Evolutionary conservation across 2,329 filamentous ascomycete genomes (phyloP), one percentile per base, ranked within the genome.

Genomic region (Fusarium nodosum): DNA sequence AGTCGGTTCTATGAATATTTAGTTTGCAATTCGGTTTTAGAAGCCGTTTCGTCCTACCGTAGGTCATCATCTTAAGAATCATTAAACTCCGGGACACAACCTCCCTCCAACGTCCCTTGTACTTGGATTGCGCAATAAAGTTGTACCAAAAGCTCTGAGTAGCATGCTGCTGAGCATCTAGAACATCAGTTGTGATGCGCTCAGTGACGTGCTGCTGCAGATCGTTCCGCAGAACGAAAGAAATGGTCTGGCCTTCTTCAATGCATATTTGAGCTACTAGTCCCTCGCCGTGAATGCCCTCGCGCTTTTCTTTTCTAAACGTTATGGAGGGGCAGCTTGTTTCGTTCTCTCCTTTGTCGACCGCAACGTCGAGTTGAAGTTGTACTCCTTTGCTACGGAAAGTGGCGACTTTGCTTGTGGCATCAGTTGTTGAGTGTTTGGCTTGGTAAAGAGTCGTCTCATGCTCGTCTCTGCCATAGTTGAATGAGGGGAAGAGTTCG

Each of bases 41-140:
- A 10, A 5, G 24, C 5, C 11, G 5, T 5, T 31, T 18, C 8
- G 26, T 13, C 50, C 22, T 62, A 80, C 79, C 79, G 72, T 90
- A 94, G 0, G 91, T 93, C 72, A 94, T 83, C 79, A 94, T 84
- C 78, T 94, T 94, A 45, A 94, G 79, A 55, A 93, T 88, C 82
- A 94, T 87, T 52, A 94, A 80, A 74, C 91, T 93, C 57, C 91
- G 84, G 28, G 85, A 83, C 8, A 94, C 90, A 4, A 91, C 88
- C 77, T 93, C 91, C 55, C 90, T 84, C 87, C 91, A 94, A 34
- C 88, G 86, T 7, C 91, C 91, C 61, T 87, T 88, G 77, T 93
- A 94, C 68, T 85, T 88, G 77, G 88, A 90, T 75, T 90, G 88
- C 8, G 85, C 84, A 56, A 93, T 91, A 88, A 91, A 94, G 71